These are phyloP conservation scores for Artemisia argyi DNA, from an alignment of 129 eudicot species.

Conservation along the genomic window DNA sequence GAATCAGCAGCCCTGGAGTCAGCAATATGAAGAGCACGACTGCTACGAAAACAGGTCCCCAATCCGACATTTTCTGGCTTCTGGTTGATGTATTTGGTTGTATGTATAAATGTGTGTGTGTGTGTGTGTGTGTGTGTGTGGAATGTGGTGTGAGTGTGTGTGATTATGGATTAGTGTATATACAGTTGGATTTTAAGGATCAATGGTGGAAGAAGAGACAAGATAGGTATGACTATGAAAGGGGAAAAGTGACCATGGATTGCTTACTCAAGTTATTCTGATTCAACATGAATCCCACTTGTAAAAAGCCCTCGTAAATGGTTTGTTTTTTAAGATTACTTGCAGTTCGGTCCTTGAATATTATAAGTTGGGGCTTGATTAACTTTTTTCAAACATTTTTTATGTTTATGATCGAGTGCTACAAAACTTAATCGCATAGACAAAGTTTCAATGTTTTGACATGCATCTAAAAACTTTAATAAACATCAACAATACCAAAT, in stretches of 20 bases:
- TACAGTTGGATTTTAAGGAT: slow-evolving; percentile 28
- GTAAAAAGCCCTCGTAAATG: slow-evolving; percentile 2
- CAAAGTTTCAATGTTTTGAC: too few species aligned
- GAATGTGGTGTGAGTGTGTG: background rate
- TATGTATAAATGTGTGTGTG: background rate
- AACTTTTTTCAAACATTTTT: too few species aligned
- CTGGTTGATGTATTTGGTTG: background rate
- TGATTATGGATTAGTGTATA: slow-evolving; percentile 8
- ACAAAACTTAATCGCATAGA: too few species aligned
- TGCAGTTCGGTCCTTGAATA: slow-evolving; percentile 4
- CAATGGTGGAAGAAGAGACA: slow-evolving; percentile 39
- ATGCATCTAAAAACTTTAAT: too few species aligned
- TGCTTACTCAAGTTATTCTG: slow-evolving; percentile 44
- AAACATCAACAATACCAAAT: too few species aligned
- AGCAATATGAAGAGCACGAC: slow-evolving; percentile 77
- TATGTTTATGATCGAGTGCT: too few species aligned
- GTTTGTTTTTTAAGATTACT: background rate
- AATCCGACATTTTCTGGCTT: slow-evolving; percentile 54
- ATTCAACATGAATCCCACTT: slow-evolving; percentile 35
- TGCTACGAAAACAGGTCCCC: slow-evolving; percentile 96
- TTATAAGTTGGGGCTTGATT: too few species aligned
- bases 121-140: background rate
- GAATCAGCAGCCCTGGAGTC: slow-evolving; percentile 85
- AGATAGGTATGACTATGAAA: slow-evolving; percentile 40
- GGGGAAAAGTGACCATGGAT: slow-evolving; percentile 27